Evolutionary conservation across 2,329 filamentous ascomycete genomes (phyloP), one percentile per base, ranked within the genome.

Genomic region (Fusarium praegraminearum): DNA sequence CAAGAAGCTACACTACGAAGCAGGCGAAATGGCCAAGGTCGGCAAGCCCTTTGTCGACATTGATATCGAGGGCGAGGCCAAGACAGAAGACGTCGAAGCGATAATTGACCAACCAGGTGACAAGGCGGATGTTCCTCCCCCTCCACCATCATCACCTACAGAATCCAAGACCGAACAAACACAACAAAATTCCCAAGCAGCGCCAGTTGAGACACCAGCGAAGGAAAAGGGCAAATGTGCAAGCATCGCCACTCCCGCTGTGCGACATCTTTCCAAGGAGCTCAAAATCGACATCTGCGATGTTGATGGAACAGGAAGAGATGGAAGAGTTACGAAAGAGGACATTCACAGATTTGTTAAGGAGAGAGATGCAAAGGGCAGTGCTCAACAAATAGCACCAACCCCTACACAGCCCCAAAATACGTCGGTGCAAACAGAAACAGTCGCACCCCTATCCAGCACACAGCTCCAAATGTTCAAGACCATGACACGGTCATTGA

Each of bases 391-490:
- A 45, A 44, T 20, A 66, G 71, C 44, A 32, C 77, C 62, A 50
- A 75, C 61, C 57, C 75, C 65, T 59, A 74, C 65, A 26, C 59
- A 57, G 26, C 54, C 70, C 24, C 57, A 56, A 36, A 70, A 79
- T 65, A 72, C 78, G 24, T 73, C 80, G 11, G 81, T 82, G 46
- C 91, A 92, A 78, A 83, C 82, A 56, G 96, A 98, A 80, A 91
- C 89, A 11, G 80, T 84, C 3, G 85, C 91, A 33, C 83, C 87
- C 60, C 84, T 99, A 65, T 93, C 93, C 15, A 90, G 90, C 38
- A 91, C 93, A 16, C 95, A 98, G 81, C 86, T 88, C 38, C 91
- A 93, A 77, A 99, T 99, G 96, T 98, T 97, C 89, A 98, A 97
- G 83, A 87, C 90, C 64, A 99, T 99, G 96, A 98, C 95, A 16